Evolutionary conservation across 1,284 basidiomycete genomes (phyloP).

Genomic region (Moniliella sp.): DNA sequence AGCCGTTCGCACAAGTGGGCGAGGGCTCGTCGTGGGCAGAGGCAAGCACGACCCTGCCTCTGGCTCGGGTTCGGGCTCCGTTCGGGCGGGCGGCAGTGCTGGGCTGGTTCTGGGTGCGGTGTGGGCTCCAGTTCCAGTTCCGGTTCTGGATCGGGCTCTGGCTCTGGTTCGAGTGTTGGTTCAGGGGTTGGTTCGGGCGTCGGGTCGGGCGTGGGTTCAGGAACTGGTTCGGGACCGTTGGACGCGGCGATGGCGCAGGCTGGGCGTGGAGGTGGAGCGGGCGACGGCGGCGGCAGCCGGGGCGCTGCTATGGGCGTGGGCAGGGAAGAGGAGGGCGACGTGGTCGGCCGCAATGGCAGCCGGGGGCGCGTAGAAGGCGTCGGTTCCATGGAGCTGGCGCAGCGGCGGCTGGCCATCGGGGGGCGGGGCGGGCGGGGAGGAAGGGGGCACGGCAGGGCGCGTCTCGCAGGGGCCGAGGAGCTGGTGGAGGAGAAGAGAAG

Average conservation of each 20-base stretch:
- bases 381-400: conserved; percentile 4
- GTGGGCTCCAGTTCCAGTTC: too few relatives aligned
- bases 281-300: conserved; percentile 1
- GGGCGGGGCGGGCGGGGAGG: neutral
- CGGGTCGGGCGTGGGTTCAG: too few relatives aligned
- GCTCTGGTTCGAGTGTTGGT: neutral
- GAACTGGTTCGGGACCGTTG: too few relatives aligned
- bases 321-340: conserved; percentile 11
- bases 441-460: neutral
- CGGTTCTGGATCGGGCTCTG: too few relatives aligned
- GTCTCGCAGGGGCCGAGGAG: neutral
- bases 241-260: too few relatives aligned
- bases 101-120: too few relatives aligned
- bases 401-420: conserved; percentile 1
- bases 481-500: neutral
- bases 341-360: conserved; percentile 6
- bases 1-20: too few relatives aligned
- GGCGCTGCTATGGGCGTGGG: conserved; percentile 2
- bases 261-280: conserved; percentile 2
- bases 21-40: too few relatives aligned
- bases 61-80: too few relatives aligned
- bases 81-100: too few relatives aligned
- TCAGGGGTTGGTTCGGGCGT: too few relatives aligned
- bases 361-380: conserved; percentile 11
- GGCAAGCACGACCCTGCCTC: too few relatives aligned